A percentile compares a stretch with the other conserved stretches of the same genome.
These are phyloP conservation scores for Fusarium sp. DNA, from an alignment of 2,329 filamentous ascomycete species.

Conservation along the genomic window DNA sequence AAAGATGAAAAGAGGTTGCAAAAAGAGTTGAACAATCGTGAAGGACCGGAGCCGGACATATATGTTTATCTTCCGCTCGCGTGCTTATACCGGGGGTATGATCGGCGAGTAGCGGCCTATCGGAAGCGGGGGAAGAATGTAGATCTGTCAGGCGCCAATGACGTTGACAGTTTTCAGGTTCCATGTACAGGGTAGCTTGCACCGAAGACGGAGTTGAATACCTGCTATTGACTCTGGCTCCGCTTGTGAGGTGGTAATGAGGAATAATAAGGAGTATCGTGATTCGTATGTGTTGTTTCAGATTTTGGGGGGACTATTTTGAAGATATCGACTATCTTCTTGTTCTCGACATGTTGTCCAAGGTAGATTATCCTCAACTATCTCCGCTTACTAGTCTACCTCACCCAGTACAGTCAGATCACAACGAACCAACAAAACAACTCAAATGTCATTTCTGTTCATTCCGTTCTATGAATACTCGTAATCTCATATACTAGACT, in stretches of 20 bases:
- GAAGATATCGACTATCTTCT: not conserved
- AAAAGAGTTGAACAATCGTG: not conserved
- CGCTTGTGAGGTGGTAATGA: not conserved
- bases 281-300: not conserved
- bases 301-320: not conserved
- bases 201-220: slow-evolving; percentile 8
- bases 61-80: not conserved
- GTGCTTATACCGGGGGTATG: not conserved
- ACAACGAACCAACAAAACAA: not conserved
- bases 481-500: slow-evolving; percentile 21
- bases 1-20: not conserved
- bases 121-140: slow-evolving; percentile 2
- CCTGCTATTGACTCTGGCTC: not conserved
- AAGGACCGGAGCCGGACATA: not conserved
- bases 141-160: slow-evolving; percentile 23
- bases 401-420: not conserved
- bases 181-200: slow-evolving; percentile 12
- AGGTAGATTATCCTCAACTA: not conserved
- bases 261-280: not conserved
- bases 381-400: not conserved
- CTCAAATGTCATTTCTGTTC: not conserved
- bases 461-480: slow-evolving; percentile 26
- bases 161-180: not conserved
- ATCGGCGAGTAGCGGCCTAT: slow-evolving; percentile 22
- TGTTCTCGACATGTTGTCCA: not conserved